Evolutionary conservation across 345 rosid species (phyloP).

Genomic region (Arabis hirsuta): DNA sequence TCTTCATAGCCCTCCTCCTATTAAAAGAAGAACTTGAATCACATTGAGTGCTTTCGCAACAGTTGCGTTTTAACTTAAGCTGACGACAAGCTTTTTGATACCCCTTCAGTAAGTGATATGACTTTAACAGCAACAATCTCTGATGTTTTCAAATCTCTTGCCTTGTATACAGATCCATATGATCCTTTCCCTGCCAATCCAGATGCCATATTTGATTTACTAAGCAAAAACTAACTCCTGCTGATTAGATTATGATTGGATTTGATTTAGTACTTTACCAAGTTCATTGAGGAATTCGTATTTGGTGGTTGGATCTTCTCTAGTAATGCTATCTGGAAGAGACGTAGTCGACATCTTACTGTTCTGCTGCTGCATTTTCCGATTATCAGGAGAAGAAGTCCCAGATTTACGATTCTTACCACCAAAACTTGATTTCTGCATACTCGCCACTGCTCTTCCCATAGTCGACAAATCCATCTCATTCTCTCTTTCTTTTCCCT

Average conservation of each 20-base stretch:
- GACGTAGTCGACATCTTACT: conserved; percentile 81
- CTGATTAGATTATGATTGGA: neutral
- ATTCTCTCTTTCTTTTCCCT: conserved; percentile 31
- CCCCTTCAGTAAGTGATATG: conserved; percentile 93
- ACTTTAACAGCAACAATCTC: conserved; percentile 99
- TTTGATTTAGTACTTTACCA: conserved; percentile 50
- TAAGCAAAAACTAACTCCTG: neutral
- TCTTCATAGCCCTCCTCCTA: conserved; percentile 99
- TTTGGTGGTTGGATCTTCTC: conserved; percentile 92
- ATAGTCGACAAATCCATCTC: conserved; percentile 57
- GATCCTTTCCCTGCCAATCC: conserved; percentile 88
- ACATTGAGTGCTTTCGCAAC: conserved; percentile 18
- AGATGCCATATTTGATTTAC: conserved; percentile 25
- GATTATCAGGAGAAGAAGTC: conserved; percentile 50
- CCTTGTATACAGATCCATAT: conserved; percentile 97
- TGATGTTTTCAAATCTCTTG: conserved; percentile 88
- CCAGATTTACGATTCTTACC: conserved; percentile 57
- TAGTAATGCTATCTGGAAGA: conserved; percentile 80
- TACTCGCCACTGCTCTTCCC: conserved; percentile 64
- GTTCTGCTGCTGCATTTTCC: conserved; percentile 50
- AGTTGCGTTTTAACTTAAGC: conserved; percentile 12
- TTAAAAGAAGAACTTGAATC: conserved; percentile 32
- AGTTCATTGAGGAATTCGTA: conserved; percentile 95
- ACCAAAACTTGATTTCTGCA: conserved; percentile 75
- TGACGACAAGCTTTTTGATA: conserved; percentile 42